These are phyloP conservation scores for Penicillium vulpinum DNA, from an alignment of 2,329 filamentous ascomycete genomes.

Conservation along the genomic window DNA sequence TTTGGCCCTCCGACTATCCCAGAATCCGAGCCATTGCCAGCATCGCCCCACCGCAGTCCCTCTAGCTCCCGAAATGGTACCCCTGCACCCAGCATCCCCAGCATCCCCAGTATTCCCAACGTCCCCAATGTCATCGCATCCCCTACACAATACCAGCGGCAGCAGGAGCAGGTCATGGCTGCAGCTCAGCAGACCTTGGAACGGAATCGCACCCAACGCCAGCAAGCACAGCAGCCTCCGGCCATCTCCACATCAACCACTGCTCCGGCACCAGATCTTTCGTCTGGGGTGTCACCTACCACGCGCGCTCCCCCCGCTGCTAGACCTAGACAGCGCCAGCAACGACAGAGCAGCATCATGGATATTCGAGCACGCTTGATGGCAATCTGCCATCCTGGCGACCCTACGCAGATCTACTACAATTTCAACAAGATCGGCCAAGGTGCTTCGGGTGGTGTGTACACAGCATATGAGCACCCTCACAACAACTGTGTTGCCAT, in stretches of 20 bases:
- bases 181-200: slow-evolving; percentile 75
- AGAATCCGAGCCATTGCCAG: slow-evolving; percentile 60
- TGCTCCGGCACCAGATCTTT: slow-evolving; percentile 33
- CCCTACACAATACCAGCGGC: slow-evolving; percentile 57
- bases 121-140: slow-evolving; percentile 39
- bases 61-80: slow-evolving; percentile 67
- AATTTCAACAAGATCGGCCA: slow-evolving; percentile 94
- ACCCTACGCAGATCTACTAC: slow-evolving; percentile 84
- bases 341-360: slow-evolving; percentile 74
- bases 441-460: slow-evolving; percentile 94
- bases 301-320: slow-evolving; percentile 55
- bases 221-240: slow-evolving; percentile 47
- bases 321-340: slow-evolving; percentile 72
- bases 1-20: slow-evolving; percentile 53
- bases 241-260: slow-evolving; percentile 41
- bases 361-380: slow-evolving; percentile 83
- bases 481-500: slow-evolving; percentile 91
- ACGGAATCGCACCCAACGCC: slow-evolving; percentile 72
- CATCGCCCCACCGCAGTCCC: slow-evolving; percentile 66
- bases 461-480: slow-evolving; percentile 80
- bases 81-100: slow-evolving; percentile 48
- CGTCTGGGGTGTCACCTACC: slow-evolving; percentile 40
- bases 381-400: slow-evolving; percentile 84
- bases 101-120: slow-evolving; percentile 31
- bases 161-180: slow-evolving; percentile 81